Percentiles rank a stretch among this genome's conserved stretches.
These are phyloP conservation scores for Staphylotrichum longicolle DNA, from an alignment of 495 filamentous ascomycete species.

Conservation along the genomic window DNA sequence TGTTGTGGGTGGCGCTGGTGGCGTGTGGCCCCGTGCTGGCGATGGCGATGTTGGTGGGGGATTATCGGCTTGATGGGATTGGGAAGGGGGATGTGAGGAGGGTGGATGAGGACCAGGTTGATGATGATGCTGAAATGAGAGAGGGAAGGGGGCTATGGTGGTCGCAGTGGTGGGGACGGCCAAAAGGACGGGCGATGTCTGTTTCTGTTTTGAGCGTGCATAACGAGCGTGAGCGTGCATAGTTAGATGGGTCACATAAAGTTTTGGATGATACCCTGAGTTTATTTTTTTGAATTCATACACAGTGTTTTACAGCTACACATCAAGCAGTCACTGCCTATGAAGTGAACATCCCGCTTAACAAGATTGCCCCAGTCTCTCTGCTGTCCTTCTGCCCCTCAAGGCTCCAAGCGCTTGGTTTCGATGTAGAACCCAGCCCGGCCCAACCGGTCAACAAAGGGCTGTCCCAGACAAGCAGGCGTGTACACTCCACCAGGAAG, in stretches of 20 bases:
- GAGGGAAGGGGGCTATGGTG: slow-evolving; percentile 4
- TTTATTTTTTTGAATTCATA: background rate
- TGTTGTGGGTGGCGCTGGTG: slow-evolving; percentile 49
- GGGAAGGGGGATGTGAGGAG: slow-evolving; percentile 13
- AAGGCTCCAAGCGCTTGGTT: slow-evolving; percentile 38
- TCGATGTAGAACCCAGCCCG: slow-evolving; percentile 64
- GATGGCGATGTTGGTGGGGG: slow-evolving; percentile 44
- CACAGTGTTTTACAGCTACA: background rate
- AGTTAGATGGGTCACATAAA: background rate
- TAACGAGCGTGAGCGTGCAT: background rate
- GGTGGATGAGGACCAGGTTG: slow-evolving; percentile 6
- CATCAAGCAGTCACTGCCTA: background rate
- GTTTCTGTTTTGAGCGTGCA: background rate
- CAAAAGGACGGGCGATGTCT: background rate
- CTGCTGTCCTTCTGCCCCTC: background rate
- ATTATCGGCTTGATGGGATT: slow-evolving; percentile 50
- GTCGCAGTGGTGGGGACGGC: slow-evolving; percentile 1
- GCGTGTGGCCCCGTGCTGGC: slow-evolving; percentile 46
- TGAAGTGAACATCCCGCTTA: background rate
- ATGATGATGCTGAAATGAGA: background rate
- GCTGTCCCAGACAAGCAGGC: slow-evolving; percentile 76
- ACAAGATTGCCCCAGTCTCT: background rate
- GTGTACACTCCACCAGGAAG: slow-evolving; percentile 67
- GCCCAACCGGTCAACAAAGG: slow-evolving; percentile 67
- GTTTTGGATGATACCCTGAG: slow-evolving; percentile 12